Conservation (phyloP, 495 filamentous ascomycete species). For the Chlorociboria aeruginascens region DNA sequence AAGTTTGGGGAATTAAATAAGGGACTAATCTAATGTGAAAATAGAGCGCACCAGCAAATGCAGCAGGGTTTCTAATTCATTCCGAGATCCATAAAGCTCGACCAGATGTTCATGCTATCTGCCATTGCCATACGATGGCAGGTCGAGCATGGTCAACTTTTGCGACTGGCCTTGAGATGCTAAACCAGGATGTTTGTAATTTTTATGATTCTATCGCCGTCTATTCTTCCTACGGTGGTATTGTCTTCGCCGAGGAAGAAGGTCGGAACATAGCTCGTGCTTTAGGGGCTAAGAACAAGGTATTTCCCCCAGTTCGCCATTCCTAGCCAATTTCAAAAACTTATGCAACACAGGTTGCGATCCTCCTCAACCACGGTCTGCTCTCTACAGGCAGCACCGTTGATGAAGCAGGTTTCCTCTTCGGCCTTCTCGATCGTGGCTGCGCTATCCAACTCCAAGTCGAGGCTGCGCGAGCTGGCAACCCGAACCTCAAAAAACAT, state of each 20-base stretch:
- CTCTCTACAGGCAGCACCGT: slow-evolving; percentile 40
- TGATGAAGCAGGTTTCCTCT: slow-evolving; percentile 44
- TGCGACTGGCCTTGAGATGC: slow-evolving; percentile 43
- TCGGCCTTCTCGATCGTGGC: slow-evolving; percentile 35
- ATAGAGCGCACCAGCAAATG: slow-evolving; percentile 37
- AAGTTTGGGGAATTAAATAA: too few relatives aligned
- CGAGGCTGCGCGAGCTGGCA: slow-evolving; percentile 34
- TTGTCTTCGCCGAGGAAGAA: slow-evolving; percentile 39
- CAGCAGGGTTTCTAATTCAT: slow-evolving; percentile 61
- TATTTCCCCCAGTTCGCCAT: neutral
- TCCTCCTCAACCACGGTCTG: slow-evolving; percentile 44
- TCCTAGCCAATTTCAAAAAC: neutral
- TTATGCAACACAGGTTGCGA: slow-evolving; percentile 18
- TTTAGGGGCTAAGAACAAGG: slow-evolving; percentile 33
- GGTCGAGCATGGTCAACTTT: slow-evolving; percentile 43
- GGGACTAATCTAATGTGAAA: neutral
- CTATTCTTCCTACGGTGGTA: slow-evolving; percentile 42
- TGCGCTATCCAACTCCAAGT: slow-evolving; percentile 38
- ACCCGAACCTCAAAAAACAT: slow-evolving; percentile 24
- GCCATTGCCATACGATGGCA: slow-evolving; percentile 41
- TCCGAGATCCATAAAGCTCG: slow-evolving; percentile 41
- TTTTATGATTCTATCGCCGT: slow-evolving; percentile 40
- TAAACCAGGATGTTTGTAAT: slow-evolving; percentile 43
- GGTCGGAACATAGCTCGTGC: slow-evolving; percentile 36
- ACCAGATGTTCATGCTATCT: slow-evolving; percentile 39